Base-by-base conservation (phyloP, 129 eudicot species). In the Apium graveolens region DNA sequence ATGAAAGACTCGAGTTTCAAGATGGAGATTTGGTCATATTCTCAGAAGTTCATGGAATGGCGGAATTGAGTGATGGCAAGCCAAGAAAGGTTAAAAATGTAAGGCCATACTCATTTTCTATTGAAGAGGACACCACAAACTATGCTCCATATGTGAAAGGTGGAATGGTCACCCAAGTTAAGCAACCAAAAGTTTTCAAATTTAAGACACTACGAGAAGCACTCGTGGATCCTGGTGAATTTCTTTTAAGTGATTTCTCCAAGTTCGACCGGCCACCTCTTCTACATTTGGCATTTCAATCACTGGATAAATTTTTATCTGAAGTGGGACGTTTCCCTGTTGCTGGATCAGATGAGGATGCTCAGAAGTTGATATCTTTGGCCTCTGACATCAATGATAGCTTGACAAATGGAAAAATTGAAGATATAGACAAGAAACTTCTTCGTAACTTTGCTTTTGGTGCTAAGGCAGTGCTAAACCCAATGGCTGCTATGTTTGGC, bases 401-500 rank as follows among this genome's bases (percentile, higher is more conserved):
- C 46, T 68, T 75, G 68, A 46, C 75, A 2, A 85, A 86, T 78
- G 85, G 82, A 27, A 86, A 71, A 78, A 46, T 88, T 5, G 86
- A 83, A 76, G 84, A 88, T 20, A 79, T 88, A 43, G 82, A 85
- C 79, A 80, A 73, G 17, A 83, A 85, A 49, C 82, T 88, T 78
- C 82, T 88, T 48, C 83, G 82, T 20, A 76, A 69, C 77, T 88
- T 88, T 77, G 92, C 92, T 13, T 88, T 90, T 82, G 98, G 98
- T 78, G 87, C 98, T n/a, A 82, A 89, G 89, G 97, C 98, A 26
- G 97, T 93, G 55, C 70, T 92, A 69, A 92, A 92, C 79, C 97
- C 97, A 57, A 90, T 92, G 97, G 93, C 97, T 42, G 96, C 98
- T 24, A 87, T 90, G 96, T 93, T 93, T 83, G 98, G 98, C 29